phyloP scores from a whole-genome alignment of 805 yeast genomes.

The Teunomyces gatunensis region DNA sequence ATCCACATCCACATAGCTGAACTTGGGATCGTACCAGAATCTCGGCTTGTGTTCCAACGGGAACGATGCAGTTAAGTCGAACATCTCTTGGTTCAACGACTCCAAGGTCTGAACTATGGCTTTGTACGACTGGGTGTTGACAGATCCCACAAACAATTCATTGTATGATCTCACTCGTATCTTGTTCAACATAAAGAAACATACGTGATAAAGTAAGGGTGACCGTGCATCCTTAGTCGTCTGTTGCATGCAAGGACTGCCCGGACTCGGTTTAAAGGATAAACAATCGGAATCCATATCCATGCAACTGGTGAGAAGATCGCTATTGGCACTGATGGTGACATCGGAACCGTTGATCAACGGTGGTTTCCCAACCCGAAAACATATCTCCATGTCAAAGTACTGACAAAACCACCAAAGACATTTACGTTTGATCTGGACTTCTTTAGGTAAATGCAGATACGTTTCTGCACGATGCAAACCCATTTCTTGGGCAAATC shows the following conservation, averaged over 20 bases:
- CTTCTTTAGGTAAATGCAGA: constrained; percentile 17
- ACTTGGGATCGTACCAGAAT: constrained; percentile 33
- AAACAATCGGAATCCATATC: background rate
- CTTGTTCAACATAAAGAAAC: constrained; percentile 18
- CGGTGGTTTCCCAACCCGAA: constrained; percentile 40
- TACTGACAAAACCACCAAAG: constrained; percentile 39
- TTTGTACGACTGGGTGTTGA: constrained; percentile 16
- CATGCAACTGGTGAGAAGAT: constrained; percentile 5
- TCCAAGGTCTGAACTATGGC: constrained; percentile 21
- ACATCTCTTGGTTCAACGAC: constrained; percentile 28
- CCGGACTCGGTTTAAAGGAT: background rate
- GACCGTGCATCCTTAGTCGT: background rate
- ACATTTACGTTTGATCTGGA: constrained; percentile 21
- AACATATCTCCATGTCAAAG: constrained; percentile 38
- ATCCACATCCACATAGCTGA: constrained; percentile 12
- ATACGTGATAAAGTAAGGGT: constrained; percentile 2
- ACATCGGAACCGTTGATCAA: constrained; percentile 33
- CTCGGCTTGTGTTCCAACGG: constrained; percentile 23
- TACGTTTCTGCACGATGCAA: constrained; percentile 36
- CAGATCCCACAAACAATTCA: constrained; percentile 30
- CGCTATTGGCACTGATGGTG: constrained; percentile 23
- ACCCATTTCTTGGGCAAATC: constrained; percentile 43
- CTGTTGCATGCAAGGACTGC: background rate
- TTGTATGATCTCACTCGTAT: constrained; percentile 30
- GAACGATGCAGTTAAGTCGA: constrained; percentile 18